These are phyloP conservation scores for Hypholoma fasciculare DNA, from an alignment of 768 basidiomycete genomes.

Conservation along the genomic window DNA sequence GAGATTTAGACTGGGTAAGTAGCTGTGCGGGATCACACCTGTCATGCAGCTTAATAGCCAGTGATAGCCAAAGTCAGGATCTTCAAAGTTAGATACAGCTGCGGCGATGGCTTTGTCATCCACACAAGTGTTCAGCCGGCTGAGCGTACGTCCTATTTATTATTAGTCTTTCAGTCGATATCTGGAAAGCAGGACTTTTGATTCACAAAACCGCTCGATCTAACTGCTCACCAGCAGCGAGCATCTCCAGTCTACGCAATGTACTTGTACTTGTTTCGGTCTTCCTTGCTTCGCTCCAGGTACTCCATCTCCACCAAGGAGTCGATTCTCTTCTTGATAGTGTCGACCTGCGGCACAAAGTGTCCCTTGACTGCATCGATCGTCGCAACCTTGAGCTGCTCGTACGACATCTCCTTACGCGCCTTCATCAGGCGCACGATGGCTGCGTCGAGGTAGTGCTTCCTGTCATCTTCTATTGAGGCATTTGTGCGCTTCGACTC, in stretches of 20 bases:
- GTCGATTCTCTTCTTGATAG: constrained; percentile 85
- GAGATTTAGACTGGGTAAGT: no score
- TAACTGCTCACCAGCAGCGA: no score
- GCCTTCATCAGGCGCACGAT: constrained; percentile 98
- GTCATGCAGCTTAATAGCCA: no score
- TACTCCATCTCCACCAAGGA: constrained; percentile 86
- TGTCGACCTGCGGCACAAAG: constrained; percentile 81
- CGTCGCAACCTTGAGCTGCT: constrained; percentile 78
- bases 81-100: no score
- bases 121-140: no score
- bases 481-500: constrained; percentile 82
- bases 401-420: constrained; percentile 79
- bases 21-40: no score
- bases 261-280: constrained; percentile 75
- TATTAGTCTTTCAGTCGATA: no score
- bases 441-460: constrained; percentile 86
- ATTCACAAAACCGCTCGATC: no score
- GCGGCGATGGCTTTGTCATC: no score
- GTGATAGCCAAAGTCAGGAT: no score
- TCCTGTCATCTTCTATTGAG: constrained; percentile 85
- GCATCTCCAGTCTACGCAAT: constrained; percentile 45
- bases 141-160: no score
- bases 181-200: no score
- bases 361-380: constrained; percentile 86
- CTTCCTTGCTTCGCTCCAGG: constrained; percentile 71